Conservation (phyloP, 2,329 filamentous ascomycete species). For the Aureobasidium lini region DNA sequence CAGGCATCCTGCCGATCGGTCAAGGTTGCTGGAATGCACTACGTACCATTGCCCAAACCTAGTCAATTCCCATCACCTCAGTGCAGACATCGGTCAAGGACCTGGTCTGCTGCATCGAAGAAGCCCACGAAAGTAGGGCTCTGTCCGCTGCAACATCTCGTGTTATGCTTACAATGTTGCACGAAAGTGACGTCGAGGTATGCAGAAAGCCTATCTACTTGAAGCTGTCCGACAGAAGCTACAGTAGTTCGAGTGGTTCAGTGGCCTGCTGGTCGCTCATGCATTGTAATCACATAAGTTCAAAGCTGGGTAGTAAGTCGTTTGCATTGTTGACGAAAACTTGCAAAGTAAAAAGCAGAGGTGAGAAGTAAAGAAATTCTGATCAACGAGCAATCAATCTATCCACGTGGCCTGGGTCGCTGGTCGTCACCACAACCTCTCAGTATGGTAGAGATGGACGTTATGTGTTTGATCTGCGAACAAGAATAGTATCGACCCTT, state of each 20-base stretch:
- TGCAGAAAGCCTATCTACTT: background rate
- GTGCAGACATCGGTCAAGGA: background rate
- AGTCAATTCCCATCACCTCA: background rate
- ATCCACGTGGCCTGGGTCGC: background rate
- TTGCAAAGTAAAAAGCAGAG: no score
- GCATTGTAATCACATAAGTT: background rate
- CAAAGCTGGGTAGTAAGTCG: background rate
- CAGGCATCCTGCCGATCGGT: background rate
- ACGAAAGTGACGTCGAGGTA: background rate
- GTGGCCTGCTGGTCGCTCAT: background rate
- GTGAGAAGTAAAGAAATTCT: background rate
- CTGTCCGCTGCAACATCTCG: background rate
- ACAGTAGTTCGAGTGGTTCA: background rate
- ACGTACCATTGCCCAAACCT: background rate
- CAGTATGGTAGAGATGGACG: background rate
- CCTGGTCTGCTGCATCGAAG: background rate
- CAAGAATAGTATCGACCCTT: background rate
- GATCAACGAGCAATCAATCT: background rate
- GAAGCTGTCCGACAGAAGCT: background rate
- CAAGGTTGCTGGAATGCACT: background rate
- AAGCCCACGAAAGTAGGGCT: background rate
- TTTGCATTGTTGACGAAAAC: background rate
- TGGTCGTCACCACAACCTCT: background rate
- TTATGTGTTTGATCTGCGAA: constrained; percentile 7
- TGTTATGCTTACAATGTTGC: background rate